Base-by-base conservation (phyloP, 306 rosid species). In the Cucumis melo region DNA sequence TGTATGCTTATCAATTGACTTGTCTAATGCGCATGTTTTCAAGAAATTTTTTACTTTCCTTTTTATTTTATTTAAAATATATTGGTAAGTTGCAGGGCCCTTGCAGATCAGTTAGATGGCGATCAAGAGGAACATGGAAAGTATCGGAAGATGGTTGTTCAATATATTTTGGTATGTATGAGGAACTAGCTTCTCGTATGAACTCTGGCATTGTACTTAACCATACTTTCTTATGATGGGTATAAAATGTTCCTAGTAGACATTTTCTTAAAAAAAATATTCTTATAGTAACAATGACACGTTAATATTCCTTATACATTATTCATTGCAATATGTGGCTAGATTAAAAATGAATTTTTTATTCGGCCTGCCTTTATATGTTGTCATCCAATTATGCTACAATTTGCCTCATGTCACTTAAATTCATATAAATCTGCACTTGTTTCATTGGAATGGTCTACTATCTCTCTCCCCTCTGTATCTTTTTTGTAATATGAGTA, bases 91-190 rank as follows among this genome's bases (percentile, higher is more conserved):
- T 85, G 74, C 83, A 91, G 97, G 87, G 88, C 91, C 70, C 87
- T 91, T 81, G 92, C 91, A 64, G 88, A 89, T 84, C 95, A 89
- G 84, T 83, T 91, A 86, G 97, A 91, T 79, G 93, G 97, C 27
- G 82, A 89, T 60, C 91, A 87, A 76, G 95, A 86, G 84, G 88
- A 85, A 77, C 90, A 89, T 80, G 68, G 1, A 67, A 91, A 91
- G 85, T 88, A 87, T 73, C 97, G 95, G 55, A 76, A 82, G 85
- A 84, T 85, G 93, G 90, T 87, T 59, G 95, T 88, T 61, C 83
- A 89, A 81, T 89, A 91, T 80, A 85, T 91, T 56, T n/a, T 79
- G 91, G 97, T 91, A 88, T 12, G 20, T 46, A 70, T 70, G 21
- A 23, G 32, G 10, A 23, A 46, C 23, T 50, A 48, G 12, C 59